Evolutionary conservation across 768 basidiomycete species (phyloP).

Genomic region (Leccinum disarticulatum): DNA sequence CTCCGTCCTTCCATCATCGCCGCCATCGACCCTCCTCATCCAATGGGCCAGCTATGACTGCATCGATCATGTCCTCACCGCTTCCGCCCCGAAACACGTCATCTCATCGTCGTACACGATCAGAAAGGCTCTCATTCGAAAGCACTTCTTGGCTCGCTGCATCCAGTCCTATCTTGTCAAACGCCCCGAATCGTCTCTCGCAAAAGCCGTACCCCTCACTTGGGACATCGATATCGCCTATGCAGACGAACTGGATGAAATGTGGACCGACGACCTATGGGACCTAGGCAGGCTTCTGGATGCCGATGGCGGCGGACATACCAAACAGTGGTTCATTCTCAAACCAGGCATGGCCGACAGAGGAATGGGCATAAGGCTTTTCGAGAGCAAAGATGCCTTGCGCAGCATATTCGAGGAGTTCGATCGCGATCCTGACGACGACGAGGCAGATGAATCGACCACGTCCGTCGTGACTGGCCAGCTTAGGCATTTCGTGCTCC

Average conservation of each 20-base stretch:
- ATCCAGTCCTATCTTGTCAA: slow-evolving; percentile 74
- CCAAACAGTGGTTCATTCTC: slow-evolving; percentile 81
- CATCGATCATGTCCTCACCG: slow-evolving; percentile 74
- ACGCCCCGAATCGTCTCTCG: slow-evolving; percentile 57
- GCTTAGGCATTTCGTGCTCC: slow-evolving; percentile 92
- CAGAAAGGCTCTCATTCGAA: slow-evolving; percentile 91
- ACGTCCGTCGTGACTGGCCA: slow-evolving; percentile 80
- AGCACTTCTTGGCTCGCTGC: slow-evolving; percentile 83
- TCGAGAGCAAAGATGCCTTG: slow-evolving; percentile 73
- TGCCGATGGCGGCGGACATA: slow-evolving; percentile 17
- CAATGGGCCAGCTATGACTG: slow-evolving; percentile 91
- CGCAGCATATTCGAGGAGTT: slow-evolving; percentile 78
- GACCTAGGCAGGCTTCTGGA: slow-evolving; percentile 72
- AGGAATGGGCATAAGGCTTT: slow-evolving; percentile 91
- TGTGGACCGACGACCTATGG: slow-evolving; percentile 91
- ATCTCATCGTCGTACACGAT: slow-evolving; percentile 85
- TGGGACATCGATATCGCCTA: slow-evolving; percentile 86
- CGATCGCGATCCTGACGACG: slow-evolving; percentile 57
- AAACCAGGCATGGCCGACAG: slow-evolving; percentile 98
- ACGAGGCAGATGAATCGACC: slow-evolving; percentile 41
- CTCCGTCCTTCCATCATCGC: slow-evolving; percentile 23
- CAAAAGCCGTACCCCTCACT: slow-evolving; percentile 61
- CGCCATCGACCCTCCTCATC: slow-evolving; percentile 42
- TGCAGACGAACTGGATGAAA: slow-evolving; percentile 92
- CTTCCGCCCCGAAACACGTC: slow-evolving; percentile 45